phyloP scores from a whole-genome alignment of 108 stramenopile species.

The Skeletonema costatum region DNA sequence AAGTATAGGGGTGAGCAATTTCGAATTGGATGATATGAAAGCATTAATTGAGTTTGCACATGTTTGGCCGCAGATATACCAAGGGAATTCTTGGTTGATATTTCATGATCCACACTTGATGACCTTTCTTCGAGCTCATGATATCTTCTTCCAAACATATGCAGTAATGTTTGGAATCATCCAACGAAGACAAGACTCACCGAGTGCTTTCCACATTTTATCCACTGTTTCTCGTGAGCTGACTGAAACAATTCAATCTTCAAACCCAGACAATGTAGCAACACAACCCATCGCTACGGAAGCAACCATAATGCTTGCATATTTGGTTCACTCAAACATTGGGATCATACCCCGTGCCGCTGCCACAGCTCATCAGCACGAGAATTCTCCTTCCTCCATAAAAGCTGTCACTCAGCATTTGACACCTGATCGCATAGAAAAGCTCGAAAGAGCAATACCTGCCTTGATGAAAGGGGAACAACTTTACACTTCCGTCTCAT shows the following conservation, averaged over 20 bases:
- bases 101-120: conserved; percentile 73
- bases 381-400: conserved; percentile 51
- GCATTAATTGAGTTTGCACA: conserved; percentile 43
- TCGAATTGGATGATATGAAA: conserved; percentile 71
- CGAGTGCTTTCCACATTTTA: conserved; percentile 36
- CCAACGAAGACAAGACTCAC: conserved; percentile 16
- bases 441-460: conserved; percentile 36
- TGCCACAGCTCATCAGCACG: conserved; percentile 26
- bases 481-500: conserved; percentile 47
- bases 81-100: conserved; percentile 76
- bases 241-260: neutral
- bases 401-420: conserved; percentile 40
- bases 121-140: conserved; percentile 49
- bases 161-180: conserved; percentile 71
- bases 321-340: conserved; percentile 17
- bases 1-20: conserved; percentile 89
- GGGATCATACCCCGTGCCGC: conserved; percentile 40
- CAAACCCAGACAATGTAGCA: neutral
- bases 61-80: conserved; percentile 66
- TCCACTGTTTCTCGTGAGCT: conserved; percentile 18
- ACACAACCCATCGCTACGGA: conserved; percentile 8
- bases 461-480: conserved; percentile 58
- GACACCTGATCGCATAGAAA: conserved; percentile 28
- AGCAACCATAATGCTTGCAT: conserved; percentile 40
- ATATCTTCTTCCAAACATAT: conserved; percentile 70